Evolutionary conservation across 371 early-diverging fungal species (phyloP).

Genomic region (Blastocladiella emersonii): DNA sequence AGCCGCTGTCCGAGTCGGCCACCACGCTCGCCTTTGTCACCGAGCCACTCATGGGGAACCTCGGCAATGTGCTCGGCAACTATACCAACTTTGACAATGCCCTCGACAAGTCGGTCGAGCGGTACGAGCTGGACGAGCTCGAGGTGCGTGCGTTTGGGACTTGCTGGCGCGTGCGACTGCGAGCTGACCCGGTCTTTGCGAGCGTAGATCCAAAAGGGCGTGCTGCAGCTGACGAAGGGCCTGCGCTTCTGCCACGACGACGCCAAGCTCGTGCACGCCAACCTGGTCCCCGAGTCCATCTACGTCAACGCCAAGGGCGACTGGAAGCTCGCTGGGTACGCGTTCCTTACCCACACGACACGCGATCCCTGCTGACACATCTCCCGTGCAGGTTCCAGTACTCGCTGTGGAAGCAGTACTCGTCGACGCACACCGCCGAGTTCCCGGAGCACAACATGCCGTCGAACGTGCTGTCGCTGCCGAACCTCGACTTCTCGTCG

Average conservation of each 20-base stretch:
- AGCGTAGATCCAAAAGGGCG: constrained; percentile 59
- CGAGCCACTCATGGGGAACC: constrained; percentile 51
- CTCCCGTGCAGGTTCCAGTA: constrained; percentile 42
- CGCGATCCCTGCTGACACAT: background rate
- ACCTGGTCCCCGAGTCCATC: constrained; percentile 57
- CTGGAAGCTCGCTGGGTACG: constrained; percentile 77
- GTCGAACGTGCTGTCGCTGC: constrained; percentile 44
- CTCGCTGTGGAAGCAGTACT: constrained; percentile 28
- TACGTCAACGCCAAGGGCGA: constrained; percentile 73
- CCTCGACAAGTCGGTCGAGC: constrained; percentile 14
- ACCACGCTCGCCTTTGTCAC: constrained; percentile 62
- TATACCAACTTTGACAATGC: constrained; percentile 27
- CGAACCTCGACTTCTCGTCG: constrained; percentile 55
- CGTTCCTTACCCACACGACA: background rate
- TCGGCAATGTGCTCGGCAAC: constrained; percentile 49
- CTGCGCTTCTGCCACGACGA: constrained; percentile 52
- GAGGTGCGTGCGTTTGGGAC: constrained; percentile 27
- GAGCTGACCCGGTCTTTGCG: no score
- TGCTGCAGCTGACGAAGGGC: constrained; percentile 64
- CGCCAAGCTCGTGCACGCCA: constrained; percentile 61
- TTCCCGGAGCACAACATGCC: constrained; percentile 40
- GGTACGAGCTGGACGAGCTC: constrained; percentile 56
- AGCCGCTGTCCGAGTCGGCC: constrained; percentile 62
- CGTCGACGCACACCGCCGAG: constrained; percentile 15
- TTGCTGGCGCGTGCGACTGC: no score